Conservation (phyloP, 495 filamentous ascomycete species). For the Aspergillus wentii region DNA sequence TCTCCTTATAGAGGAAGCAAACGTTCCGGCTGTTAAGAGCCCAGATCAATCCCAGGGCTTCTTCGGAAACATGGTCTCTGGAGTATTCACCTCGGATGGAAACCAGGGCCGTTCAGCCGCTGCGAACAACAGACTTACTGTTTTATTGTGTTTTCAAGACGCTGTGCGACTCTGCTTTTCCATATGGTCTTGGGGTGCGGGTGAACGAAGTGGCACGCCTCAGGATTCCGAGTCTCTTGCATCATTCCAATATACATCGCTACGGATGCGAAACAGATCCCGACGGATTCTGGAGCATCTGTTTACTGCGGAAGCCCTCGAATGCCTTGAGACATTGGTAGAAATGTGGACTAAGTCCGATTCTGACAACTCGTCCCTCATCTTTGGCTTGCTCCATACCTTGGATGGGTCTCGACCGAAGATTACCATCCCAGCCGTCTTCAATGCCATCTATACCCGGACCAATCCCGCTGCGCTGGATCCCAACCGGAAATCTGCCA, state of each 20-base stretch:
- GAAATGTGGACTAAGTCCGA: slow-evolving; percentile 66
- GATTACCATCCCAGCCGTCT: slow-evolving; percentile 91
- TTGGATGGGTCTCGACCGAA: slow-evolving; percentile 88
- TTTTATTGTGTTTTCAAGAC: slow-evolving; percentile 95
- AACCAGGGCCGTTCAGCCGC: slow-evolving; percentile 68
- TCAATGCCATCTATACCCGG: slow-evolving; percentile 93
- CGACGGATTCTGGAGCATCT: slow-evolving; percentile 86
- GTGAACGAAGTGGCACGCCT: slow-evolving; percentile 46
- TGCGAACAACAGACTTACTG: slow-evolving; percentile 90
- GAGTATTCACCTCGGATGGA: slow-evolving; percentile 78
- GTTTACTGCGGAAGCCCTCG: slow-evolving; percentile 89
- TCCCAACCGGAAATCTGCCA: slow-evolving; percentile 70
- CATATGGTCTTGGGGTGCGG: slow-evolving; percentile 90
- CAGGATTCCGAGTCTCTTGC: slow-evolving; percentile 68
- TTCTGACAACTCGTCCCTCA: slow-evolving; percentile 34
- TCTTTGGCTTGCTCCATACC: slow-evolving; percentile 83
- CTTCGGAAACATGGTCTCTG: slow-evolving; percentile 95
- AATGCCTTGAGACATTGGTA: slow-evolving; percentile 86
- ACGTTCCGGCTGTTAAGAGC: slow-evolving; percentile 60
- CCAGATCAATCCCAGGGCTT: slow-evolving; percentile 86
- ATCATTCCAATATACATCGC: slow-evolving; percentile 83
- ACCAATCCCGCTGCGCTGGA: slow-evolving; percentile 82
- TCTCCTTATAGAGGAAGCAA: slow-evolving; percentile 70
- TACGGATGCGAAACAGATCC: slow-evolving; percentile 84
- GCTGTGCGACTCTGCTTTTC: slow-evolving; percentile 84